Percentiles rank a stretch among this genome's conserved stretches.
These are phyloP conservation scores for Coccomyxa sp. DNA, from an alignment of 139 green algal genomes.

Conservation along the genomic window DNA sequence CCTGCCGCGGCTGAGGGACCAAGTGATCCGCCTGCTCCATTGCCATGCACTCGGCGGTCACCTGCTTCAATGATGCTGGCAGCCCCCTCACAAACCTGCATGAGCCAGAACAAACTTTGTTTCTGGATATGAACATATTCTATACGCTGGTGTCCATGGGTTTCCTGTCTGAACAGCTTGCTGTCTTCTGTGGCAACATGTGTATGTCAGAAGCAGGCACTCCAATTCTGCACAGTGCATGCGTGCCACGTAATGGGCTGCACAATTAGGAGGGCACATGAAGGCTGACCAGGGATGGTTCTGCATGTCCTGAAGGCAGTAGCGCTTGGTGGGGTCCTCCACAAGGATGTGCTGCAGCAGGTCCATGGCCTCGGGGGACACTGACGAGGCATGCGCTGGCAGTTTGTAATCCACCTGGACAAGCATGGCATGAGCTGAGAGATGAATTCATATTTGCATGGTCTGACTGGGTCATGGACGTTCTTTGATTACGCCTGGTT, in stretches of 20 bases:
- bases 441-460: too few relatives aligned
- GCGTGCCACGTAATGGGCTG: too few relatives aligned
- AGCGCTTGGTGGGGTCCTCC: not conserved
- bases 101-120: not conserved
- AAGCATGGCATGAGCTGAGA: too few relatives aligned
- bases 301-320: not conserved
- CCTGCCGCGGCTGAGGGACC: not conserved
- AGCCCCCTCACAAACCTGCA: not conserved
- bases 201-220: not conserved
- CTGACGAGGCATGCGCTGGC: not conserved
- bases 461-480: too few relatives aligned
- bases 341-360: not conserved
- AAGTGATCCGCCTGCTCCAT: not conserved
- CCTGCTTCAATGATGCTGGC: not conserved
- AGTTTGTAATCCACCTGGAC: not conserved
- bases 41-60: not conserved
- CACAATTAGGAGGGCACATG: too few relatives aligned
- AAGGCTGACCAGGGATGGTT: not conserved
- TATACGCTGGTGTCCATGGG: not conserved
- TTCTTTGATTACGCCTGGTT: too few relatives aligned
- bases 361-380: not conserved
- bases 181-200: too few relatives aligned
- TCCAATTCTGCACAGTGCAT: too few relatives aligned
- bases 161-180: too few relatives aligned
- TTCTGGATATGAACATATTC: too few relatives aligned